Conservation (phyloP, 768 basidiomycete genomes). For the Pleurotus djamor region DNA sequence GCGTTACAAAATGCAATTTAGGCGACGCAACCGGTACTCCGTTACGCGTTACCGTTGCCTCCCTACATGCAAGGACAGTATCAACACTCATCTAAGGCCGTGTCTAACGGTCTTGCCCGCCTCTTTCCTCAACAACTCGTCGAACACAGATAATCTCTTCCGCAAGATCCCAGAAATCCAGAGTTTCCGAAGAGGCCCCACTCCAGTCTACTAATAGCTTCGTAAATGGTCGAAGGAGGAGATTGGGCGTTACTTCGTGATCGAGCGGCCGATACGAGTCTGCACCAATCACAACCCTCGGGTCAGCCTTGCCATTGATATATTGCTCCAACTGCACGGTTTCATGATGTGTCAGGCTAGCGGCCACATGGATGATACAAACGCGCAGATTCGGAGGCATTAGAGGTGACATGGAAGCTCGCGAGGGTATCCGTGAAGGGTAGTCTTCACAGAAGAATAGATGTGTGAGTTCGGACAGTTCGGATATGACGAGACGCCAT, state of each 20-base stretch:
- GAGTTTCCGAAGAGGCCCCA: background rate
- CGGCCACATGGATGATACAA: background rate
- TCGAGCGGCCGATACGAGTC: background rate
- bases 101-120: background rate
- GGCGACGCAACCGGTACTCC: too few relatives aligned
- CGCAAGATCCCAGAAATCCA: background rate
- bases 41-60: background rate
- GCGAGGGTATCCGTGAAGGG: background rate
- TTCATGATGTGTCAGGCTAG: background rate
- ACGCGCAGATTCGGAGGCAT: background rate
- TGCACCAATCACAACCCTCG: background rate
- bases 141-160: background rate
- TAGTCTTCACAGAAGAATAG: conserved; percentile 6
- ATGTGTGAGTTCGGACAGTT: conserved; percentile 1
- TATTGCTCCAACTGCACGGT: too few relatives aligned
- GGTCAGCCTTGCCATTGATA: background rate
- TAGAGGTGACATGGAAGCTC: background rate
- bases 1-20: background rate
- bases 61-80: too few relatives aligned
- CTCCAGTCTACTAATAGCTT: background rate
- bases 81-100: background rate
- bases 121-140: background rate
- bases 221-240: background rate
- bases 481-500: background rate
- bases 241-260: background rate